phyloP scores from a whole-genome alignment of 768 basidiomycete species.

The Macrocybe gigantea region DNA sequence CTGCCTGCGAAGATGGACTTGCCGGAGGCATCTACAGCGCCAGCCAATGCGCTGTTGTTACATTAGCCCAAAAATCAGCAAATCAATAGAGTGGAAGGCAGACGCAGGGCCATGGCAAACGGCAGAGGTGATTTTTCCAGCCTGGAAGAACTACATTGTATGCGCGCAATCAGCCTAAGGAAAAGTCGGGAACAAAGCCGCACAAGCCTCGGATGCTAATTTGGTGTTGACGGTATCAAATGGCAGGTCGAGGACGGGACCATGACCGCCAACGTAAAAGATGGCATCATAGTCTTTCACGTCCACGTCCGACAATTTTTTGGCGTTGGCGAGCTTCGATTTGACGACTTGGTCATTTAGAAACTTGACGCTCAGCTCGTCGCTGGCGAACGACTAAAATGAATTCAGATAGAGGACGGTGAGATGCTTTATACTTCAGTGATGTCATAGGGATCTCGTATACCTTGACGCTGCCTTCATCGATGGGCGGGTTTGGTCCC shows the following conservation, averaged over 20 bases:
- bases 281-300: slow-evolving; percentile 62
- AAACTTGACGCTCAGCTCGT: slow-evolving; percentile 53
- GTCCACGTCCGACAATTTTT: slow-evolving; percentile 56
- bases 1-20: slow-evolving; percentile 62
- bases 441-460: slow-evolving; percentile 1
- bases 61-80: neutral
- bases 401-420: neutral
- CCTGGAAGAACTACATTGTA: slow-evolving; percentile 52
- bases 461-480: slow-evolving; percentile 49
- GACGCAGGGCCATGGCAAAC: slow-evolving; percentile 81
- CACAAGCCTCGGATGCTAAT: slow-evolving; percentile 48
- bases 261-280: slow-evolving; percentile 79
- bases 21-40: slow-evolving; percentile 45
- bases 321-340: slow-evolving; percentile 46
- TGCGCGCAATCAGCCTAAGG: neutral
- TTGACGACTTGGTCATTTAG: slow-evolving; percentile 48
- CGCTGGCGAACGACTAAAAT: slow-evolving; percentile 41
- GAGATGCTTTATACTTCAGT: too few relatives aligned
- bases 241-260: slow-evolving; percentile 70
- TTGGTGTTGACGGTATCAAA: slow-evolving; percentile 48
- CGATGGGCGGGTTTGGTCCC: slow-evolving; percentile 69
- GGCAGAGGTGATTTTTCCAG: slow-evolving; percentile 60
- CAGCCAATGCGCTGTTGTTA: slow-evolving; percentile 46
- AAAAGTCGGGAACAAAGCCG: neutral
- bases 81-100: slow-evolving; percentile 15